Percentiles rank a stretch among this genome's conserved stretches.
Conservation (phyloP, 208 protist genomes). For the Trypanosoma congolense region DNA sequence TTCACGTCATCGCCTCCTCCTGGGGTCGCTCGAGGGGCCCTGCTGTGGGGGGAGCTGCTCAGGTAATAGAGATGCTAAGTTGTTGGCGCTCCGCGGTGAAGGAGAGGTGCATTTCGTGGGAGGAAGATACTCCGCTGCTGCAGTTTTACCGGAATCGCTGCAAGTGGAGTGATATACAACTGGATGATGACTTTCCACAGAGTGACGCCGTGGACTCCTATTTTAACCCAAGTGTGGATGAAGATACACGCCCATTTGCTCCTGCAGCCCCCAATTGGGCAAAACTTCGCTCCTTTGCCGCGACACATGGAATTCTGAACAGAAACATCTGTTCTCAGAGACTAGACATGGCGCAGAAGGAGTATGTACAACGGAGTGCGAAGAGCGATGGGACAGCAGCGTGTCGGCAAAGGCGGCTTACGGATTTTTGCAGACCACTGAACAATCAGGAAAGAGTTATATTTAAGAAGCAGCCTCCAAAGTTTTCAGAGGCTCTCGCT, state of each 20-base stretch:
- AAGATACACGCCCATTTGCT: conserved; percentile 35
- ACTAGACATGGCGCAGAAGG: conserved; percentile 52
- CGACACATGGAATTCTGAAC: conserved; percentile 44
- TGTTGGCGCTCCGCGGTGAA: conserved; percentile 35
- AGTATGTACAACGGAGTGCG: conserved; percentile 22
- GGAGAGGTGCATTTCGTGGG: conserved; percentile 10
- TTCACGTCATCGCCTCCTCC: conserved; percentile 48
- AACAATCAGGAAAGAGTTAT: conserved; percentile 25
- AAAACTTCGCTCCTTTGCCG: conserved; percentile 52
- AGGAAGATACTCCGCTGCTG: conserved; percentile 38
- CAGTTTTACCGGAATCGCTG: conserved; percentile 32
- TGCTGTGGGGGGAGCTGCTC: conserved; percentile 8
- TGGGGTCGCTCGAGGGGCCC: conserved; percentile 26
- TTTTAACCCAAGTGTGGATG: conserved; percentile 51
- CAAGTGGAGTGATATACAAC: conserved; percentile 41
- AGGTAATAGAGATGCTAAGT: conserved; percentile 30
- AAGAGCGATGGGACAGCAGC: conserved; percentile 1
- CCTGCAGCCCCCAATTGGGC: conserved; percentile 47
- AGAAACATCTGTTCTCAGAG: conserved; percentile 43
- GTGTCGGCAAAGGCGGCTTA: conserved; percentile 33
- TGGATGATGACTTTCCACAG: conserved; percentile 41
- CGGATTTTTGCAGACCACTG: conserved; percentile 38
- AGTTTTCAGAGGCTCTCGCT: conserved; percentile 34
- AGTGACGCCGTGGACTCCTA: conserved; percentile 42
- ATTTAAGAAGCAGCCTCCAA: conserved; percentile 57